Evolutionary conservation across 164 flowering plant genomes (phyloP).

Genomic region (grape (Vitis vinifera)): DNA sequence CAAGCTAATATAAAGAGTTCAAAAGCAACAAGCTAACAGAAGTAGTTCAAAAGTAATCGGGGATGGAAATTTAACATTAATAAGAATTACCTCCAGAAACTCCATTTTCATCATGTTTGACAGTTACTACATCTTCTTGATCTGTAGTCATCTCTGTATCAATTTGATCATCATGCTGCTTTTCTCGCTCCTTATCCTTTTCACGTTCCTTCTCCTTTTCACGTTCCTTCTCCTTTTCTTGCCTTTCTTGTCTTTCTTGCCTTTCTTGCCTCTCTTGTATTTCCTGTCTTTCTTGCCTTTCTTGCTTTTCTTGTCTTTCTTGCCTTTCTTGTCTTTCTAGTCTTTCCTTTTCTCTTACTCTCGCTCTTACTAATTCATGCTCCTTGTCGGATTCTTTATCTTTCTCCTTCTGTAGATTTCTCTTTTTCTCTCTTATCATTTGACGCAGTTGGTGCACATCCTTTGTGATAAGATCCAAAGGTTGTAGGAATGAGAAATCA

Average conservation of each 20-base stretch:
- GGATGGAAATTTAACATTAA: background rate
- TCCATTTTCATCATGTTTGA: constrained; percentile 58
- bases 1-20: background rate
- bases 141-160: constrained; percentile 42
- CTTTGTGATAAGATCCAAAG: constrained; percentile 92
- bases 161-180: constrained; percentile 46
- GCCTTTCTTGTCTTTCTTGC: constrained; percentile 21
- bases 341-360: constrained; percentile 20
- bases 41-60: background rate
- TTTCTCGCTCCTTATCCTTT: constrained; percentile 48
- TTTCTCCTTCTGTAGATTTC: constrained; percentile 56
- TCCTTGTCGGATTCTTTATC: constrained; percentile 48
- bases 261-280: constrained; percentile 11
- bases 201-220: constrained; percentile 20
- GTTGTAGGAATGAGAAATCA: constrained; percentile 88
- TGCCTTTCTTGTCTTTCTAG: constrained; percentile 8
- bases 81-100: constrained; percentile 45
- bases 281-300: constrained; percentile 26
- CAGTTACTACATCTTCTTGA: constrained; percentile 42
- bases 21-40: background rate
- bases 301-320: constrained; percentile 23
- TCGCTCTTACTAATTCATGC: constrained; percentile 26
- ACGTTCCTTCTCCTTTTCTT: constrained; percentile 26
- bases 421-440: constrained; percentile 77
- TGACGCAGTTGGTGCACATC: constrained; percentile 70